phyloP scores from a whole-genome alignment of 495 filamentous ascomycete species.

The Jackrogersella minutella region DNA sequence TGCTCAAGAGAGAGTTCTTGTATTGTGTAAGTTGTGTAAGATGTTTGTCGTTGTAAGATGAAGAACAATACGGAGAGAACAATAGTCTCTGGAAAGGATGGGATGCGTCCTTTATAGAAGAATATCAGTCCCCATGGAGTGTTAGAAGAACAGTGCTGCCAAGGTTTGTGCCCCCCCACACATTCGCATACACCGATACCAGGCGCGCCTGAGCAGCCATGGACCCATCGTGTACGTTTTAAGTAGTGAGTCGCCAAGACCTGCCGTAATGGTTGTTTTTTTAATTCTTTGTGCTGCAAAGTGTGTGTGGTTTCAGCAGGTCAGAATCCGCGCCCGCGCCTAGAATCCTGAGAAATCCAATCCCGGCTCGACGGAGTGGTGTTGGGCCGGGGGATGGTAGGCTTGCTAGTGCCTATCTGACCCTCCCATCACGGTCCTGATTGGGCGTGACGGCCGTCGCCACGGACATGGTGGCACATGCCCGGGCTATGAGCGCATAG shows the following conservation, averaged over 20 bases:
- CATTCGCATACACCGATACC: constrained; percentile 24
- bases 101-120: constrained; percentile 34
- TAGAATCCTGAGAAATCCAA: constrained; percentile 25
- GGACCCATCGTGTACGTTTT: constrained; percentile 18
- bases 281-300: constrained; percentile 22
- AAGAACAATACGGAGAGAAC: constrained; percentile 15
- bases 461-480: constrained; percentile 35
- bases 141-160: constrained; percentile 13
- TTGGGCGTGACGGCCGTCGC: constrained; percentile 20
- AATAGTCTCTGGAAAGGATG: constrained; percentile 18
- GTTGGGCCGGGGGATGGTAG: constrained; percentile 16
- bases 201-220: constrained; percentile 15
- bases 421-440: constrained; percentile 24
- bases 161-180: constrained; percentile 36
- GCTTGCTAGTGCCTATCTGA: constrained; percentile 29
- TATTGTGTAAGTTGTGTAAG: constrained; percentile 31
- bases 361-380: constrained; percentile 26
- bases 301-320: constrained; percentile 32
- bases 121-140: constrained; percentile 4
- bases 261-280: constrained; percentile 33
- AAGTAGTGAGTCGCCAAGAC: constrained; percentile 45
- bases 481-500: constrained; percentile 38
- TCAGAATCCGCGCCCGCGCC: constrained; percentile 21
- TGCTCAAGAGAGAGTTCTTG: constrained; percentile 6
- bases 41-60: constrained; percentile 25